Percentiles rank a stretch among this genome's conserved stretches.
Evolutionary conservation across 106 monocot species (phyloP).

Genomic region (Acanthochlamys bracteata): DNA sequence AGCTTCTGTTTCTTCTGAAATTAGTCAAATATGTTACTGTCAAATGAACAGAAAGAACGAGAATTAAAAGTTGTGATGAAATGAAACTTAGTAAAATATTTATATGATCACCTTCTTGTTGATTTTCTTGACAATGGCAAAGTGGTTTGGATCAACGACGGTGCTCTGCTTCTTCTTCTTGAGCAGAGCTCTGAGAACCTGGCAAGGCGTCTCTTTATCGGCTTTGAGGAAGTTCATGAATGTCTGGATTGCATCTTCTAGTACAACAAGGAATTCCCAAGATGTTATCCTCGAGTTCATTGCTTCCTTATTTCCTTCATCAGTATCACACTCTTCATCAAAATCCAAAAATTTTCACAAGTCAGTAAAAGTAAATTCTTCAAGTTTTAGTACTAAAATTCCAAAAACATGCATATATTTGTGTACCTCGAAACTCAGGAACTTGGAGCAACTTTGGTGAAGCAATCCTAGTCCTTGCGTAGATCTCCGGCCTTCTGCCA

Average conservation of each 20-base stretch:
- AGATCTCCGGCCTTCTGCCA: conserved; percentile 68
- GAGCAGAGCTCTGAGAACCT: conserved; percentile 33
- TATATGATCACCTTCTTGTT: conserved; percentile 46
- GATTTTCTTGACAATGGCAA: conserved; percentile 56
- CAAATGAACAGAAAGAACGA: background rate
- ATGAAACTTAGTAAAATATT: background rate
- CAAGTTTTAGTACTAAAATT: no score
- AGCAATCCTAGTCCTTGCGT: conserved; percentile 48
- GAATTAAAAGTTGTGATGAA: background rate
- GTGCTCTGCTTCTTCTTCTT: conserved; percentile 32
- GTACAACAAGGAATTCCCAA: conserved; percentile 37
- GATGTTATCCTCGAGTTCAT: conserved; percentile 31
- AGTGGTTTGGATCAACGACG: conserved; percentile 23
- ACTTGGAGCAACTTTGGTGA: conserved; percentile 79
- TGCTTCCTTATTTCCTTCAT: conserved; percentile 31
- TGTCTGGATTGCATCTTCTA: conserved; percentile 55
- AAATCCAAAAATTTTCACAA: no score
- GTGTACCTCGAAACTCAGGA: conserved; percentile 76
- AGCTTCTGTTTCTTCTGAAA: conserved; percentile 72
- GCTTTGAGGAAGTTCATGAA: conserved; percentile 82
- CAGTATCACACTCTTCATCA: conserved; percentile 10
- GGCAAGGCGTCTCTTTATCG: conserved; percentile 52
- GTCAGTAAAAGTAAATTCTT: no score
- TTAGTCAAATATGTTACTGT: background rate
- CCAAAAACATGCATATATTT: no score